phyloP scores from a whole-genome alignment of 2,329 filamentous ascomycete species.

The Phoma herbarum region DNA sequence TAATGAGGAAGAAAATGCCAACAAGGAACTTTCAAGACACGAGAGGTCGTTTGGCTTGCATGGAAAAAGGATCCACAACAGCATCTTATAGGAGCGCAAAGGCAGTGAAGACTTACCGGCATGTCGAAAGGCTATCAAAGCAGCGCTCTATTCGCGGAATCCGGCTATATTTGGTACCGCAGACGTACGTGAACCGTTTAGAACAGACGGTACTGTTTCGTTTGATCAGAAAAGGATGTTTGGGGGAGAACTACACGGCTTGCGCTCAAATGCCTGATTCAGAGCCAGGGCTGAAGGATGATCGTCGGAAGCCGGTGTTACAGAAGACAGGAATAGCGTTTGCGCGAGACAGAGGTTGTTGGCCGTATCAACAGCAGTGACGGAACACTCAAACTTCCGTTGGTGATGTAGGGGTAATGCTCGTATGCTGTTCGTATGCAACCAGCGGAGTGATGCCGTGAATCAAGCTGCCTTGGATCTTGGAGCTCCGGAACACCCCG shows the following conservation, averaged over 20 bases:
- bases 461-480: slow-evolving; percentile 35
- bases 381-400: background rate
- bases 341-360: slow-evolving; percentile 2
- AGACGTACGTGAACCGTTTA: slow-evolving; percentile 8
- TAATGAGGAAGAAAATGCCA: slow-evolving; percentile 7
- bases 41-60: background rate
- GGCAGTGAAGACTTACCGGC: slow-evolving; percentile 39
- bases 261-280: slow-evolving; percentile 29
- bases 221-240: slow-evolving; percentile 17
- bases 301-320: slow-evolving; percentile 34
- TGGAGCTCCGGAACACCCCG: slow-evolving; percentile 32
- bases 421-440: background rate
- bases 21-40: background rate
- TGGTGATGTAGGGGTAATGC: slow-evolving; percentile 1
- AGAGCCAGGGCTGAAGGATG: slow-evolving; percentile 19
- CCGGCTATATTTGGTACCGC: slow-evolving; percentile 25
- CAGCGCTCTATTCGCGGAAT: slow-evolving; percentile 13
- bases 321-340: slow-evolving; percentile 28
- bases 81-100: slow-evolving; percentile 19
- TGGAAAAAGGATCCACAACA: slow-evolving; percentile 3
- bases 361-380: background rate
- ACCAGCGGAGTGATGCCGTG: slow-evolving; percentile 17
- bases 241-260: slow-evolving; percentile 12
- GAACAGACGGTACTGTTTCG: slow-evolving; percentile 18
- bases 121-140: slow-evolving; percentile 28